Evolutionary conservation across 2,329 filamentous ascomycete genomes (phyloP).

Genomic region (Parafenestella ontariensis): DNA sequence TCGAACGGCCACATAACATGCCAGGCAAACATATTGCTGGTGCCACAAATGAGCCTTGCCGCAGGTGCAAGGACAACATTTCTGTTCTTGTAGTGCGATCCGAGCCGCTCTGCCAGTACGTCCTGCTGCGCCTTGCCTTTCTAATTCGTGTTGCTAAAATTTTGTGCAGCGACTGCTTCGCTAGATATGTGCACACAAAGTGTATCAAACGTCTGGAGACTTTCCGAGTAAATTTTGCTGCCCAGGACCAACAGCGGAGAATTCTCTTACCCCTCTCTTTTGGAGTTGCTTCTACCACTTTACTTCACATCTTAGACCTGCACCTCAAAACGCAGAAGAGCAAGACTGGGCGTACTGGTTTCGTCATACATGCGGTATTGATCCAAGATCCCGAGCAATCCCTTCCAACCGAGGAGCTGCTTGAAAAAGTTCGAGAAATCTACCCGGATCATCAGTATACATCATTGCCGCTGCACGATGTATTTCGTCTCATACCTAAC

Average conservation of each 20-base stretch:
- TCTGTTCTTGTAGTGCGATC: slow-evolving; percentile 63
- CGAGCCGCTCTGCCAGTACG: slow-evolving; percentile 67
- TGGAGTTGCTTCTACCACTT: slow-evolving; percentile 78
- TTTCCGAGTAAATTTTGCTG: slow-evolving; percentile 62
- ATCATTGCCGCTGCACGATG: slow-evolving; percentile 67
- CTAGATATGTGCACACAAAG: slow-evolving; percentile 78
- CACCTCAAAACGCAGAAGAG: slow-evolving; percentile 71
- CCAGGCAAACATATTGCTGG: slow-evolving; percentile 37
- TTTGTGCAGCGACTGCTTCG: slow-evolving; percentile 72
- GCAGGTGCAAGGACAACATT: slow-evolving; percentile 62
- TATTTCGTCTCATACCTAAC: slow-evolving; percentile 43
- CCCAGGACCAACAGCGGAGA: slow-evolving; percentile 55
- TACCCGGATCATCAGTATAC: slow-evolving; percentile 74
- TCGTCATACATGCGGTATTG: slow-evolving; percentile 66
- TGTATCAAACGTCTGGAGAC: slow-evolving; percentile 77
- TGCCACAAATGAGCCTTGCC: slow-evolving; percentile 52
- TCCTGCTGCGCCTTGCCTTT: slow-evolving; percentile 3
- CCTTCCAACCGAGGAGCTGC: slow-evolving; percentile 10
- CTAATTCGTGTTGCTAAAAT: slow-evolving; percentile 20
- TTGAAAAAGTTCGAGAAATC: slow-evolving; percentile 56
- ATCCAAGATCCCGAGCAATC: slow-evolving; percentile 50
- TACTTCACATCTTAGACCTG: slow-evolving; percentile 77
- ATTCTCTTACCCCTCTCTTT: slow-evolving; percentile 83
- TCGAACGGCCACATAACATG: slow-evolving; percentile 29
- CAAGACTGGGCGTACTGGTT: slow-evolving; percentile 70